These are phyloP conservation scores for Russula emetica DNA, from an alignment of 768 basidiomycete species.

Conservation along the genomic window DNA sequence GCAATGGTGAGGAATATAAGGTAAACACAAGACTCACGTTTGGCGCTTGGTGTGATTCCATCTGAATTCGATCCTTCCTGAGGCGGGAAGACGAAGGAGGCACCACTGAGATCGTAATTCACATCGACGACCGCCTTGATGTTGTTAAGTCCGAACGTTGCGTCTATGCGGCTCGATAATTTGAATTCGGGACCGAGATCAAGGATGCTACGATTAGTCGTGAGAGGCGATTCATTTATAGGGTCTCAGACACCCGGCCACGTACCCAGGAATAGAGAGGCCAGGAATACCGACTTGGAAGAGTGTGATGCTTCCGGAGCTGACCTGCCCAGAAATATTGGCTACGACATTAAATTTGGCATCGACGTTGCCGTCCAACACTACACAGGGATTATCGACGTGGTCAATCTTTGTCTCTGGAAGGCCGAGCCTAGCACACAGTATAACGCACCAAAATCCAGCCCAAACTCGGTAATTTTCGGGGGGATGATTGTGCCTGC, in stretches of 20 bases:
- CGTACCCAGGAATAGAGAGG: not conserved
- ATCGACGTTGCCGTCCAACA: not conserved
- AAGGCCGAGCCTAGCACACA: too few species aligned
- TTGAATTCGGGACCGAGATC: not conserved
- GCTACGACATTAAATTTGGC: not conserved
- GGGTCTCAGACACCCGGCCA: not conserved
- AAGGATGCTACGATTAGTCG: not conserved
- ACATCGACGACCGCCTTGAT: not conserved
- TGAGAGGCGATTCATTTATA: not conserved
- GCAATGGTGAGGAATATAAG: not conserved
- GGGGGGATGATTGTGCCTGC: constrained; percentile 19
- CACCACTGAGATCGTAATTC: not conserved
- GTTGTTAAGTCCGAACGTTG: not conserved
- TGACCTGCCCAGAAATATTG: not conserved
- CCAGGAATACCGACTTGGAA: constrained; percentile 2
- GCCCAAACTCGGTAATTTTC: constrained; percentile 6
- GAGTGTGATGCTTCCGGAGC: not conserved
- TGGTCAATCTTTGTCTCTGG: constrained; percentile 14
- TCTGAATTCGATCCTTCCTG: not conserved
- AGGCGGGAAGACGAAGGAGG: not conserved
- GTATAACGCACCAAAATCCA: constrained; percentile 9
- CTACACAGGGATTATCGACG: constrained; percentile 24
- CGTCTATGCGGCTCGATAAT: not conserved
- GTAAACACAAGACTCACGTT: not conserved
- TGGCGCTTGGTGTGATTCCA: not conserved